Base-by-base conservation (phyloP, 441 rosid species). In the Mallotus repandus region DNA sequence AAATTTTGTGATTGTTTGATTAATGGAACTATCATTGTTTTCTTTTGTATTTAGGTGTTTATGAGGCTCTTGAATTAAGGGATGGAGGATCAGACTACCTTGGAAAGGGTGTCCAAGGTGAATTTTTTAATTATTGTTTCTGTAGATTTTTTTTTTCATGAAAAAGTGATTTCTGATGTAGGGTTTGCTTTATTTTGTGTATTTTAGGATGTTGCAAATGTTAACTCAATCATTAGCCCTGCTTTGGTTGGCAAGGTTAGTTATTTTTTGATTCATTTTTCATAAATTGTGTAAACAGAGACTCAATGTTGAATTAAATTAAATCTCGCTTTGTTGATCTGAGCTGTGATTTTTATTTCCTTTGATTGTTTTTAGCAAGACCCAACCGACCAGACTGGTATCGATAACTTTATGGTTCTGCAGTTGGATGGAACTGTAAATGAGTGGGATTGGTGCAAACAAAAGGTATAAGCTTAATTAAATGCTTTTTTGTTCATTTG, bases 391-490 rank as follows among this genome's bases (percentile, higher is more conserved):
- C 99, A 93, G 81, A 72, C 83, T 73, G 96, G 81, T 56, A 85
- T 93, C 76, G 99, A 96, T 66, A 89, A 87, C 74, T 83, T 76
- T 80, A 91, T 96, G 98, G 99, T 96, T 74, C 97, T 91, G 70
- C 87, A 91, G 73, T 97, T 93, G 60, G 99, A 96, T 72, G 98
- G 97, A 74, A 96, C 98, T 59, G 88, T 86, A 15, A 96, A 93
- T 13, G 99, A 93, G 81, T 96, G 99, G 98, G 99, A 97, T 35
- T 96, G 99, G 99, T 96, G 99, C 89, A 96, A 96, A 72, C 97
- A 93, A 73, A 96, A 96, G 98, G 99, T 96, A 32, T 46, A 22
- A n/a, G 29, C 41, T 38, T 38, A 54, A 38, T 10, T 12, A 48
- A 5, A 16, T 16, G 25, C 38, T 53, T 7, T 63, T 53, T 65